Evolutionary conservation across 2,329 filamentous ascomycete species (phyloP).

Genomic region (Colletotrichum orchidophilum): DNA sequence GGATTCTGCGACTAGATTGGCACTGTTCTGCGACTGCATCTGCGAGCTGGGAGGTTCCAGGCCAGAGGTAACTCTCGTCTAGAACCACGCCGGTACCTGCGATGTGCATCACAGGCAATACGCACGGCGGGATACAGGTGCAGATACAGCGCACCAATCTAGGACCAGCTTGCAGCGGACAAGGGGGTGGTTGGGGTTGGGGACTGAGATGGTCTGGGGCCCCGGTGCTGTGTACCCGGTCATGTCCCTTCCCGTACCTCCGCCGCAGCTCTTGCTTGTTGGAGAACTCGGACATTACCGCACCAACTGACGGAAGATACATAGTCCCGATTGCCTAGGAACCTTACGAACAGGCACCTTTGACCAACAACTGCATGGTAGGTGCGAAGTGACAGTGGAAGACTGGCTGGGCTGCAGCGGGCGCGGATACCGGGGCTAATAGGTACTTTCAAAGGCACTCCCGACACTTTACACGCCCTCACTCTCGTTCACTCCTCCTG

Average conservation of each 20-base stretch:
- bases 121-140: slow-evolving; percentile 16
- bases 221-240: neutral
- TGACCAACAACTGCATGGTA: neutral
- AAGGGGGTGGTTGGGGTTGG: slow-evolving; percentile 8
- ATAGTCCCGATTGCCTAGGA: neutral
- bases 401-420: neutral
- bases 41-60: slow-evolving; percentile 10
- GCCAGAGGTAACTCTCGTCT: neutral
- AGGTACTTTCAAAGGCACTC: neutral
- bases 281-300: neutral
- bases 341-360: neutral
- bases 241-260: slow-evolving; percentile 8
- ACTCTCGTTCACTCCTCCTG: neutral
- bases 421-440: neutral
- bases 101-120: slow-evolving; percentile 10
- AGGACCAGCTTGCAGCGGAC: slow-evolving; percentile 16
- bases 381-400: neutral
- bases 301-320: neutral
- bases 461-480: neutral
- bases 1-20: slow-evolving; percentile 4
- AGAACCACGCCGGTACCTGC: slow-evolving; percentile 9
- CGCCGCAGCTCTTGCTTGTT: neutral
- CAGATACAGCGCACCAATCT: slow-evolving; percentile 29
- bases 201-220: neutral
- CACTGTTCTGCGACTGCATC: slow-evolving; percentile 1